Percentiles rank a stretch among this genome's conserved stretches.
Evolutionary conservation across 2,329 filamentous ascomycete genomes (phyloP).

Genomic region (Penicillium verrucosum): DNA sequence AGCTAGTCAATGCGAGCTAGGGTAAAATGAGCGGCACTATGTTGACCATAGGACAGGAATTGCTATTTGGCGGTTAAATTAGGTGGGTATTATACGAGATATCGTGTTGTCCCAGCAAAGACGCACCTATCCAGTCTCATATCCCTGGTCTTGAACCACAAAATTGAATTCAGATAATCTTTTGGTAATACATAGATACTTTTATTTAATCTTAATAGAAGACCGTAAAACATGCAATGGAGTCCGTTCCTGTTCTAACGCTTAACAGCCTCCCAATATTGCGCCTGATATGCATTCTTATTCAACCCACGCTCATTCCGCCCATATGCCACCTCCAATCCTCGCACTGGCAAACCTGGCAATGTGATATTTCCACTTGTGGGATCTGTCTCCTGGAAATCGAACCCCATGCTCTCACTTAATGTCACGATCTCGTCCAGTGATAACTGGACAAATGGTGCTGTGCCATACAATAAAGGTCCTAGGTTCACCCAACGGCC

Average conservation of each 20-base stretch:
- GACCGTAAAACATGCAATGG: neutral
- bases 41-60: neutral
- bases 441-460: slow-evolving; percentile 54
- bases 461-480: slow-evolving; percentile 55
- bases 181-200: neutral
- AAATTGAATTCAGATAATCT: neutral
- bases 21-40: neutral
- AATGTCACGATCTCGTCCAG: slow-evolving; percentile 53
- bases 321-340: slow-evolving; percentile 52
- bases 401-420: slow-evolving; percentile 51
- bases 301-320: slow-evolving; percentile 52
- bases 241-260: neutral
- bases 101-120: neutral
- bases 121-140: neutral
- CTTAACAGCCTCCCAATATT: slow-evolving; percentile 51
- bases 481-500: slow-evolving; percentile 58
- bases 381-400: slow-evolving; percentile 46
- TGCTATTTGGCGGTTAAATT: neutral
- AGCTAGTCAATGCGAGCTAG: neutral
- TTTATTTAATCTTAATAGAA: neutral
- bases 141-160: neutral
- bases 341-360: slow-evolving; percentile 40
- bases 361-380: slow-evolving; percentile 46
- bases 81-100: neutral
- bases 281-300: slow-evolving; percentile 54